phyloP scores from a whole-genome alignment of 2,329 filamentous ascomycete genomes.

The Clonostachys chloroleuca region DNA sequence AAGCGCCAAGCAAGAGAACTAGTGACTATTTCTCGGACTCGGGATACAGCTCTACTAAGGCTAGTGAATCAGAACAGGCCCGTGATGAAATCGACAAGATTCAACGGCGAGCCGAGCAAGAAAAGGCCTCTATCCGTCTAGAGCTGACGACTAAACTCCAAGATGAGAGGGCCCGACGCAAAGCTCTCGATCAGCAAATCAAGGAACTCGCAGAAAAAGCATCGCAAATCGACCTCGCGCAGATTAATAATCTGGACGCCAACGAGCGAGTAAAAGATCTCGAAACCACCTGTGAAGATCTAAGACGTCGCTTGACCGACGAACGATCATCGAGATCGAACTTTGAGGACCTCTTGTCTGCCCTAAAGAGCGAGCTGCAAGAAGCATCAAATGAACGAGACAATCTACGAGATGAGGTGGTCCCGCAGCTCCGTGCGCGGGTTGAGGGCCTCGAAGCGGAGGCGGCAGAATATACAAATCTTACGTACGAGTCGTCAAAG shows the following conservation, averaged over 20 bases:
- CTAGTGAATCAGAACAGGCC: slow-evolving; percentile 60
- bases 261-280: slow-evolving; percentile 68
- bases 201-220: slow-evolving; percentile 77
- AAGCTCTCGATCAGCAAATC: slow-evolving; percentile 78
- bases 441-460: slow-evolving; percentile 76
- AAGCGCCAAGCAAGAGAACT: slow-evolving; percentile 64
- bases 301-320: slow-evolving; percentile 75
- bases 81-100: slow-evolving; percentile 76
- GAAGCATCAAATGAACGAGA: slow-evolving; percentile 84
- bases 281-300: slow-evolving; percentile 75
- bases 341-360: slow-evolving; percentile 86
- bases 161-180: slow-evolving; percentile 74
- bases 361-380: slow-evolving; percentile 77
- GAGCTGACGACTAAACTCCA: slow-evolving; percentile 84
- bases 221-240: slow-evolving; percentile 52
- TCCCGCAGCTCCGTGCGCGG: slow-evolving; percentile 72
- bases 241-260: slow-evolving; percentile 52
- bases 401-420: slow-evolving; percentile 82
- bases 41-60: slow-evolving; percentile 79
- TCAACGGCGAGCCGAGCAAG: slow-evolving; percentile 81
- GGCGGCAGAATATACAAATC: slow-evolving; percentile 65
- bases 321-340: slow-evolving; percentile 87
- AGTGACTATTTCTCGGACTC: slow-evolving; percentile 99
- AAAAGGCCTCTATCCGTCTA: slow-evolving; percentile 80
- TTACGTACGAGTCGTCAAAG: slow-evolving; percentile 76